phyloP scores from a whole-genome alignment of 1,139 yeast genomes.

The Yamadazyma membranifaciens region DNA sequence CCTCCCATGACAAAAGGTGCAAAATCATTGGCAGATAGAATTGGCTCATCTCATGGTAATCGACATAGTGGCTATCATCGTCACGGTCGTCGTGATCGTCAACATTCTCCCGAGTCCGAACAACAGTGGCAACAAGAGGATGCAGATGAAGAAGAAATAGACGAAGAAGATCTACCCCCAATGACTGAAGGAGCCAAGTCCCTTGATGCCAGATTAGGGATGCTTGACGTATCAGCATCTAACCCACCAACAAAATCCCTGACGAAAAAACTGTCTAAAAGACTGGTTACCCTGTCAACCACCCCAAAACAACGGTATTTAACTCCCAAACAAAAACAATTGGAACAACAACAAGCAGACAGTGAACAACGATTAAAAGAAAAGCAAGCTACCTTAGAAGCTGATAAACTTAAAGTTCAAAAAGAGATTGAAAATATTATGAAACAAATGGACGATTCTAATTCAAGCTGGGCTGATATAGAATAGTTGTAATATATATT shows the following conservation, averaged over 20 bases:
- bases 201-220: conserved; percentile 27
- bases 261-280: neutral
- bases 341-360: conserved; percentile 4
- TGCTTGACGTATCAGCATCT: neutral
- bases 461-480: conserved; percentile 34
- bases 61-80: too few relatives aligned
- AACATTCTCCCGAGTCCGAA: too few relatives aligned
- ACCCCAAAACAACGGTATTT: conserved; percentile 3
- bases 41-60: conserved; percentile 14
- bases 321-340: conserved; percentile 12
- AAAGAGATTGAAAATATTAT: conserved; percentile 31
- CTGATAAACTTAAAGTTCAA: conserved; percentile 13
- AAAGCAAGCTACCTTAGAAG: conserved; percentile 10
- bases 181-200: conserved; percentile 26
- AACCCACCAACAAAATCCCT: conserved; percentile 1
- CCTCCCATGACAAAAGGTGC: conserved; percentile 25
- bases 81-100: neutral
- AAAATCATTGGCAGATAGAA: conserved; percentile 26
- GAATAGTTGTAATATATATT: conserved; percentile 9
- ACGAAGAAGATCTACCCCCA: conserved; percentile 8
- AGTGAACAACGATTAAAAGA: neutral
- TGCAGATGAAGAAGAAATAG: neutral
- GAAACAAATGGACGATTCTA: conserved; percentile 28
- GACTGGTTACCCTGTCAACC: too few relatives aligned
- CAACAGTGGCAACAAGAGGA: too few relatives aligned